Conservation (phyloP, 495 filamentous ascomycete species). For the Penicillium chermesinum region DNA sequence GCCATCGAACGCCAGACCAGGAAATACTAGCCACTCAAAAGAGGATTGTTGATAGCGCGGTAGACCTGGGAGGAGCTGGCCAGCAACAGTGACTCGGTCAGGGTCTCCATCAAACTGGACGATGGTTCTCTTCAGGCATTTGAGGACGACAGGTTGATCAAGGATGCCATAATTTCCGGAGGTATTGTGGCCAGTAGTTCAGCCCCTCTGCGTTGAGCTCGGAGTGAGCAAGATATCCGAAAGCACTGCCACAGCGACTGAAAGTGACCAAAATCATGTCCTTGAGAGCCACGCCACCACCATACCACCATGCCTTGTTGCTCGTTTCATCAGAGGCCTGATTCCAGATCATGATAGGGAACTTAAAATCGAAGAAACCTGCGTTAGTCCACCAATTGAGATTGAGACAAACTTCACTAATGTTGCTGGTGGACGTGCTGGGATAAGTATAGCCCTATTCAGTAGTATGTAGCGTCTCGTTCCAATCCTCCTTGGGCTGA, state of each 20-base stretch:
- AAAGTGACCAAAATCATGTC: slow-evolving; percentile 61
- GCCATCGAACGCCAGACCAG: slow-evolving; percentile 25
- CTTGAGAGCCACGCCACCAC: slow-evolving; percentile 28
- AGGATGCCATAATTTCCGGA: slow-evolving; percentile 43
- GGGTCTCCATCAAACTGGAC: slow-evolving; percentile 44
- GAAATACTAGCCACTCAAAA: slow-evolving; percentile 26
- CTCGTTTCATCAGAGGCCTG: slow-evolving; percentile 27
- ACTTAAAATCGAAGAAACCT: slow-evolving; percentile 19
- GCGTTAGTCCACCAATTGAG: slow-evolving; percentile 30
- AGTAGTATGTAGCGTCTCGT: slow-evolving; percentile 19
- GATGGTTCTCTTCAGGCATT: slow-evolving; percentile 32
- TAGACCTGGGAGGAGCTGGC: slow-evolving; percentile 46
- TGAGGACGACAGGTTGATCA: slow-evolving; percentile 33
- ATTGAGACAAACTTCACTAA: slow-evolving; percentile 28
- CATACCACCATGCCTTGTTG: slow-evolving; percentile 19
- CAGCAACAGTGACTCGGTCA: slow-evolving; percentile 50
- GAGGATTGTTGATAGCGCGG: slow-evolving; percentile 26
- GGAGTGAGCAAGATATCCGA: slow-evolving; percentile 61
- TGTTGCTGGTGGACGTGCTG: slow-evolving; percentile 4
- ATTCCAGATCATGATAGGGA: slow-evolving; percentile 28
- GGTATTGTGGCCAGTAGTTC: slow-evolving; percentile 34
- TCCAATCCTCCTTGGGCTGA: slow-evolving; percentile 23
- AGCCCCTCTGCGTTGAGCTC: slow-evolving; percentile 39
- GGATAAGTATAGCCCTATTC: slow-evolving; percentile 22
- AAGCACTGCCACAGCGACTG: slow-evolving; percentile 66